Percentiles rank a stretch among this genome's conserved stretches.
phyloP scores from a whole-genome alignment of 805 yeast species.

The Debaryomyces castellii region DNA sequence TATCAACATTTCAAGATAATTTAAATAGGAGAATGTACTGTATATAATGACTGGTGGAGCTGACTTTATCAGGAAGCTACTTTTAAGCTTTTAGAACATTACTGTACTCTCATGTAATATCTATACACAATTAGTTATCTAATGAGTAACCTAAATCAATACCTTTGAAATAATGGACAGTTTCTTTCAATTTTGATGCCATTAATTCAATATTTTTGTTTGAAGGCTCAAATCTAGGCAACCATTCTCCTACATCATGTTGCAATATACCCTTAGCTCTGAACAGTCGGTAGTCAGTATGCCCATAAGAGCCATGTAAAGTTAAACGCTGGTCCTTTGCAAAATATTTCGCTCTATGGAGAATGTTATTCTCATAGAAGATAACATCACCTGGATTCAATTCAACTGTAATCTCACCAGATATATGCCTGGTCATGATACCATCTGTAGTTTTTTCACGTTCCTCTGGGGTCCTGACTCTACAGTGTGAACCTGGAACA shows the following conservation, averaged over 20 bases:
- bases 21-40: neutral
- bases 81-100: too few relatives aligned
- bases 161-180: slow-evolving; percentile 30
- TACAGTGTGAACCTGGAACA: slow-evolving; percentile 46
- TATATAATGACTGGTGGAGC: neutral
- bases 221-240: slow-evolving; percentile 31
- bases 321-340: slow-evolving; percentile 41
- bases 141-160: slow-evolving; percentile 37
- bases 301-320: slow-evolving; percentile 52
- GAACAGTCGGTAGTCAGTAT: slow-evolving; percentile 35
- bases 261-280: slow-evolving; percentile 54
- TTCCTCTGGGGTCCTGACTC: slow-evolving; percentile 46
- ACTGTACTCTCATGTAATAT: neutral
- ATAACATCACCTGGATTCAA: slow-evolving; percentile 51
- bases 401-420: slow-evolving; percentile 39
- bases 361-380: slow-evolving; percentile 49
- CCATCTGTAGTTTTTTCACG: slow-evolving; percentile 37
- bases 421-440: slow-evolving; percentile 32
- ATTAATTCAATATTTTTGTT: slow-evolving; percentile 27
- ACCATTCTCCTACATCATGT: slow-evolving; percentile 52
- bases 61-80: too few relatives aligned
- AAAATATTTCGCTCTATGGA: slow-evolving; percentile 47
- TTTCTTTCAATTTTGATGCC: slow-evolving; percentile 24
- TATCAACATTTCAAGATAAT: neutral
- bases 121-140: slow-evolving; percentile 24